These are phyloP conservation scores for Candida stauntonica DNA, from an alignment of 805 yeast genomes.

Conservation along the genomic window DNA sequence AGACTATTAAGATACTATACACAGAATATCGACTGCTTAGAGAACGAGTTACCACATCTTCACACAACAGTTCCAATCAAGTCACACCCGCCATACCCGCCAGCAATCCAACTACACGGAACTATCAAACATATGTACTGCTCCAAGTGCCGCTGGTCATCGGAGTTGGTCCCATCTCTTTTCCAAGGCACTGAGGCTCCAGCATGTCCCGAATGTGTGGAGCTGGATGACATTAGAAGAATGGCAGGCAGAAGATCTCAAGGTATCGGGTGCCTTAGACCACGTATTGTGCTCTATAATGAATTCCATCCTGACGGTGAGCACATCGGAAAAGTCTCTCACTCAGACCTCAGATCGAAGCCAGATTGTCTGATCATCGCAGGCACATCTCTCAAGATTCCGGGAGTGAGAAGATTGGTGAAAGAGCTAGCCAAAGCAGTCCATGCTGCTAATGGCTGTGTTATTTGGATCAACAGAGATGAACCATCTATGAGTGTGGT, in stretches of 20 bases:
- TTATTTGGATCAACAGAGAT: constrained; percentile 59
- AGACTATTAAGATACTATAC: constrained; percentile 74
- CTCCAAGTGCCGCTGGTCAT: constrained; percentile 64
- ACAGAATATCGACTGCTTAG: constrained; percentile 84
- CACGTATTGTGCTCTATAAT: constrained; percentile 65
- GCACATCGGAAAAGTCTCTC: constrained; percentile 71
- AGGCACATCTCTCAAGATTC: constrained; percentile 82
- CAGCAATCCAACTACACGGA: constrained; percentile 81
- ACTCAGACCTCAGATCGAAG: constrained; percentile 53
- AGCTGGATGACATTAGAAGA: constrained; percentile 48
- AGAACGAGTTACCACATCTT: constrained; percentile 48
- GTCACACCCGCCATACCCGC: constrained; percentile 42
- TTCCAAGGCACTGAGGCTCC: constrained; percentile 45
- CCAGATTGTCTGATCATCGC: constrained; percentile 80
- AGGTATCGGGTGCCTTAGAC: constrained; percentile 59
- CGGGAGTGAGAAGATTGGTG: constrained; percentile 61
- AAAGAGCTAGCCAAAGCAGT: constrained; percentile 56
- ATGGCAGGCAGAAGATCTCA: constrained; percentile 63
- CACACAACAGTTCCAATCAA: constrained; percentile 47
- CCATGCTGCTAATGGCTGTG: constrained; percentile 52
- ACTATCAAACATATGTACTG: constrained; percentile 70
- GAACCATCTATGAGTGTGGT: constrained; percentile 46
- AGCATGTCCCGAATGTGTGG: constrained; percentile 62
- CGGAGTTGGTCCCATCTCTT: constrained; percentile 47
- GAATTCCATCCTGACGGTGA: constrained; percentile 87